Evolutionary conservation across 176 grass and related monocot genomes (phyloP), one percentile per base, ranked within the genome.

Genomic region (Carex myosuroides): DNA sequence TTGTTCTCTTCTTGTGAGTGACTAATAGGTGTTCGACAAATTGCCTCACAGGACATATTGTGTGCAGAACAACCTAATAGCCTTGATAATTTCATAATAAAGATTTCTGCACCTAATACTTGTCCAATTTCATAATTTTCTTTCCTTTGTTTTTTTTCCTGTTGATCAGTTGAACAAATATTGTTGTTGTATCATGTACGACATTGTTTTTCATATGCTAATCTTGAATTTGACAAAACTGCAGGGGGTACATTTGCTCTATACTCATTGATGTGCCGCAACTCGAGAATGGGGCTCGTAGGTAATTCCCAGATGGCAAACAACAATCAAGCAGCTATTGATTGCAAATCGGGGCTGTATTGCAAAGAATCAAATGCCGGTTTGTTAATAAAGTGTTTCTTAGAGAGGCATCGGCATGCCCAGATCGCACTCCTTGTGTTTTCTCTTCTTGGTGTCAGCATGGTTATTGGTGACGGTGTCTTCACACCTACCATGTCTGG

Each of bases 401-500:
- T 97, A 55, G 94, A 97, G 88, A 97, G 86, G 76, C 87, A 88
- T 91, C 84, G 60, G 30, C 86, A 78, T 46, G 86, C 89, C 57
- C 92, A 88, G 8, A 72, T 97, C 5, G 17, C 81, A 57, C 41
- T 97, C 60, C 84, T 97, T 39, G 53, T 97, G 24, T 94, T 97
- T 70, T 90, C 92, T 75, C 88, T 97, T 17, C 86, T 94, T 87
- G 94, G 94, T 56, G 94, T 92, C 68, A 97, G 90, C 14, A 94
- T 97, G 94, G 90, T 94, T 58, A 97, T 97, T 68, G 88, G 94
- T 6, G 94, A 97, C 46, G 94, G 94, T 17, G 71, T 94, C 76
- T 87, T 97, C 81, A 97, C 94, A 55, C 92, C 92, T 26, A 91
- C 92, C 13, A 94, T 97, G 88, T 92, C 94, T 85, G 94, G 94